A percentile compares a stretch with the other conserved stretches of the same genome.
Conservation (phyloP, 495 filamentous ascomycete species). For the Rostrohypoxylon terebratum region DNA sequence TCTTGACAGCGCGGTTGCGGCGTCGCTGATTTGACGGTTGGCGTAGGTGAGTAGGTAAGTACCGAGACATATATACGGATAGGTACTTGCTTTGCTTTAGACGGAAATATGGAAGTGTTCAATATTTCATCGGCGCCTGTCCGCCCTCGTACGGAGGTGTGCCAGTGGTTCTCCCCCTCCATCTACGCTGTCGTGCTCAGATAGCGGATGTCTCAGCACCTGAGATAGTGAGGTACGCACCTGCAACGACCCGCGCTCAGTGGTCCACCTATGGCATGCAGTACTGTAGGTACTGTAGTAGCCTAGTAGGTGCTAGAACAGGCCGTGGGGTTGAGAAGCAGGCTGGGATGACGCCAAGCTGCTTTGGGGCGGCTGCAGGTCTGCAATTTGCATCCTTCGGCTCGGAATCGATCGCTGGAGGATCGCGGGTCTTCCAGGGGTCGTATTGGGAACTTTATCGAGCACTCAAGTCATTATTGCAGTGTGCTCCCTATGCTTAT, state of each 20-base stretch:
- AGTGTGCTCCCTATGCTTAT: background rate
- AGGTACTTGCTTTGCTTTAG: background rate
- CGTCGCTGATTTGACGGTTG: background rate
- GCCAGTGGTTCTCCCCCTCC: background rate
- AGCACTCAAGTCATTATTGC: no score
- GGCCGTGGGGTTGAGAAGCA: slow-evolving; percentile 31
- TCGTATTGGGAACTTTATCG: background rate
- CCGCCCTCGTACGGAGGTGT: background rate
- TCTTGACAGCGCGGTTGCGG: slow-evolving; percentile 34
- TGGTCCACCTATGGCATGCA: no score
- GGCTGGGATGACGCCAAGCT: slow-evolving; percentile 27
- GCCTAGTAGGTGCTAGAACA: slow-evolving; percentile 5
- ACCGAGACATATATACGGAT: background rate
- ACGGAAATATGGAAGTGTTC: background rate
- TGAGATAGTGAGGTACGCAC: slow-evolving; percentile 12
- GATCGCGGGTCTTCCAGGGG: slow-evolving; percentile 2
- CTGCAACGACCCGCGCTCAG: background rate
- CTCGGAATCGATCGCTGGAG: slow-evolving; percentile 26
- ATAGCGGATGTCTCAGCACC: slow-evolving; percentile 3
- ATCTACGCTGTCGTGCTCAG: background rate
- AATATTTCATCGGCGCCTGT: background rate
- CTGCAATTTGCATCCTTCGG: slow-evolving; percentile 36
- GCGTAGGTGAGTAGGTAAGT: slow-evolving; percentile 13
- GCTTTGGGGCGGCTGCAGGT: slow-evolving; percentile 14
- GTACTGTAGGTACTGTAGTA: no score